Percentiles rank a stretch among this genome's conserved stretches.
Evolutionary conservation across 345 rosid genomes (phyloP).

Genomic region (Rubroshorea leprosula): DNA sequence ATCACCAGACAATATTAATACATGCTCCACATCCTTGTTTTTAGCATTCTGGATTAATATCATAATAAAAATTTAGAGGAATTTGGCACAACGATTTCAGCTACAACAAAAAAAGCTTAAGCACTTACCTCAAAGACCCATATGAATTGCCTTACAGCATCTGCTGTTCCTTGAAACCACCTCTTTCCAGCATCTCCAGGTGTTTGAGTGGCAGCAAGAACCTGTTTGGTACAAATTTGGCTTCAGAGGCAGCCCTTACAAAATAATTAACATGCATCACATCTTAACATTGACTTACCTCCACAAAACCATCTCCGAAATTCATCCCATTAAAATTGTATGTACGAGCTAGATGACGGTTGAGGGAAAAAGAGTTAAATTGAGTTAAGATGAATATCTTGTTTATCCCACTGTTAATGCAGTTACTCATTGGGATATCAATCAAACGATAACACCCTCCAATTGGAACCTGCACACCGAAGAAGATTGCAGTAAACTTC

Average conservation of each 20-base stretch:
- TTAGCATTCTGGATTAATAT: conserved; percentile 51
- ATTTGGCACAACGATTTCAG: conserved; percentile 2
- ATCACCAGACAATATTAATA: conserved; percentile 80
- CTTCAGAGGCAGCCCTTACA: not conserved
- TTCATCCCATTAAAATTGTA: conserved; percentile 71
- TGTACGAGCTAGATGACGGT: conserved; percentile 72
- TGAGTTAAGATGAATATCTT: conserved; percentile 81
- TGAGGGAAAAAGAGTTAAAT: conserved; percentile 84
- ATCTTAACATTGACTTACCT: conserved; percentile 36
- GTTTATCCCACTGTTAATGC: conserved; percentile 76
- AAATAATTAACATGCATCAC: not conserved
- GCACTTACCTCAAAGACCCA: conserved; percentile 68
- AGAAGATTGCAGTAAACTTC: conserved; percentile 5
- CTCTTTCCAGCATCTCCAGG: conserved; percentile 72
- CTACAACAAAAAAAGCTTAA: conserved; percentile 4
- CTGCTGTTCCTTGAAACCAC: conserved; percentile 94
- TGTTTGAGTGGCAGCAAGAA: conserved; percentile 85
- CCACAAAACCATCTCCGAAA: conserved; percentile 85
- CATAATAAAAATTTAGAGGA: conserved; percentile 11
- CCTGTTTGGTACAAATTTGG: conserved; percentile 31
- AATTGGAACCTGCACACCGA: conserved; percentile 61
- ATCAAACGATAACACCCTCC: conserved; percentile 91
- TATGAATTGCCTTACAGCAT: conserved; percentile 82
- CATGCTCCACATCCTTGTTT: conserved; percentile 69
- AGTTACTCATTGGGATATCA: conserved; percentile 90